These are phyloP conservation scores for Gracilariopsis chorda DNA, from an alignment of 23 red algal species.

Conservation along the genomic window DNA sequence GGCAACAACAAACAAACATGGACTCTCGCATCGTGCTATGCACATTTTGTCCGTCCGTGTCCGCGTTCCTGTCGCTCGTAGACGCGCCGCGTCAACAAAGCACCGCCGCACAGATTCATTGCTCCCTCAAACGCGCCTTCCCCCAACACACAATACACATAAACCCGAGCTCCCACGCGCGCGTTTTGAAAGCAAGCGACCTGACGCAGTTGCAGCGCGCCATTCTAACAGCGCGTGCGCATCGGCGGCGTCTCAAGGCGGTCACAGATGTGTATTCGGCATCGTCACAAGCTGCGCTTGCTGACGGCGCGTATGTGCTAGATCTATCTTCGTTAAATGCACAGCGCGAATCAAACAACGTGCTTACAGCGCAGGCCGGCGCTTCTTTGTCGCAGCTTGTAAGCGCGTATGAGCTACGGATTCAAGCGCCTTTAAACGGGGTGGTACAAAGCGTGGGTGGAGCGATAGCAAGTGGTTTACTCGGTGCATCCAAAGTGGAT, in stretches of 20 bases:
- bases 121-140: background rate
- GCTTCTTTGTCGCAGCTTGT: background rate
- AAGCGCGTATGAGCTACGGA: background rate
- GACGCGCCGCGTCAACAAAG: background rate
- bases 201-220: slow-evolving; percentile 30
- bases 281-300: background rate
- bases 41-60: background rate
- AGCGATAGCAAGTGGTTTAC: background rate
- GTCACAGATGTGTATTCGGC: background rate
- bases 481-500: background rate
- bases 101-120: background rate
- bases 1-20: too few relatives aligned
- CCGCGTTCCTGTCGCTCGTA: background rate
- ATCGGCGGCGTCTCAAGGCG: slow-evolving; percentile 27
- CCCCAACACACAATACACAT: background rate
- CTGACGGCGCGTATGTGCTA: background rate
- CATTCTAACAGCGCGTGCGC: slow-evolving; percentile 11
- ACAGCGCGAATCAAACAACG: background rate
- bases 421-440: background rate
- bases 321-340: background rate
- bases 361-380: slow-evolving; percentile 19
- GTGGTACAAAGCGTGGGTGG: slow-evolving; percentile 4
- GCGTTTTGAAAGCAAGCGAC: background rate
- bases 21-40: slow-evolving; percentile 8
- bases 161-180: too few relatives aligned